These are phyloP conservation scores for Trypanosoma cruzi DNA, from an alignment of 208 protist species.

Conservation along the genomic window DNA sequence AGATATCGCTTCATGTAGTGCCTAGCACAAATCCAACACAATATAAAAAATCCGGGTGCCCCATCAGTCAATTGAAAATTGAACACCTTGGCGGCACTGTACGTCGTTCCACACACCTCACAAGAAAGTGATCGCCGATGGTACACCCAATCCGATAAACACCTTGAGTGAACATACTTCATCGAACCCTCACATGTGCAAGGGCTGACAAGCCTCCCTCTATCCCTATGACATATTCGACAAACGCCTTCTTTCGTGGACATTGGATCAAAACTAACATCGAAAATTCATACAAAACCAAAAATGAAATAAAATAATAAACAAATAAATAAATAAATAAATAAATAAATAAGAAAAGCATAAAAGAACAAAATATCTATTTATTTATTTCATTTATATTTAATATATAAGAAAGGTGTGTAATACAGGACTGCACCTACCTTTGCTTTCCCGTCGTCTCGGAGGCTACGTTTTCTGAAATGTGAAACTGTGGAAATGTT, in stretches of 20 bases:
- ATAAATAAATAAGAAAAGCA: neutral
- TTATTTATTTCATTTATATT: neutral
- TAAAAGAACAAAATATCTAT: conserved; percentile 15
- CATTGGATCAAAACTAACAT: conserved; percentile 6
- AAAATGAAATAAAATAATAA: conserved; percentile 13
- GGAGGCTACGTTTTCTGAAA: neutral
- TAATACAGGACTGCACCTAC: neutral
- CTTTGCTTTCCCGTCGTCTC: conserved; percentile 4
- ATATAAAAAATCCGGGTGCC: neutral
- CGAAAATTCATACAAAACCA: neutral
- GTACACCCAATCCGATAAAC: conserved; percentile 34
- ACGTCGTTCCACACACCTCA: conserved; percentile 35
- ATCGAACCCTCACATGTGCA: conserved; percentile 42
- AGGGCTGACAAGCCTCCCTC: conserved; percentile 32
- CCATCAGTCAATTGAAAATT: neutral
- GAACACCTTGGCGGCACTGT: conserved; percentile 33
- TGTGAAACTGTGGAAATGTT: conserved; percentile 53
- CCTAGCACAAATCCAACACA: conserved; percentile 17
- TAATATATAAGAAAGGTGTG: conserved; percentile 1
- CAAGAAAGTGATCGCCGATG: conserved; percentile 27
- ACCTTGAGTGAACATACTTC: conserved; percentile 37
- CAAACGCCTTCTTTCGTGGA: conserved; percentile 22
- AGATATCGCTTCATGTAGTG: conserved; percentile 1
- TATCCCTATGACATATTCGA: conserved; percentile 30
- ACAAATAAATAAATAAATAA: neutral